Conservation (phyloP, 2,329 filamentous ascomycete species). For the Aspergillus nomiae region DNA sequence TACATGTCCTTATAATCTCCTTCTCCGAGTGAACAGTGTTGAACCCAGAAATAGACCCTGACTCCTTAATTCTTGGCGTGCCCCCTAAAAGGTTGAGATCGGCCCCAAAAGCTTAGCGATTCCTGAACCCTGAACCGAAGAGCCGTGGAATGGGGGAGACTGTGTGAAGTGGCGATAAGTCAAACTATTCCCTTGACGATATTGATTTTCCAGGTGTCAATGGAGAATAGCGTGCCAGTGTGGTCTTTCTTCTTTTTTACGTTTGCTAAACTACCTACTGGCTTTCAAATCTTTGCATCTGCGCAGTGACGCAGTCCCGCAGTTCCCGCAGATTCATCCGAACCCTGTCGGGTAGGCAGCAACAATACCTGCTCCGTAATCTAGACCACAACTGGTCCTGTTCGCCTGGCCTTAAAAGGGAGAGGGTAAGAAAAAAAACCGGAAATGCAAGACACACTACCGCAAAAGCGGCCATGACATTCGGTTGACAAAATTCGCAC, state of each 20-base stretch:
- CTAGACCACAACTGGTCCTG: neutral
- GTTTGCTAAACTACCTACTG: neutral
- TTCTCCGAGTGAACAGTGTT: neutral
- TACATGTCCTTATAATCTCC: neutral
- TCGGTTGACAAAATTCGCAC: slow-evolving; percentile 37
- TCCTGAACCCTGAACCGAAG: neutral
- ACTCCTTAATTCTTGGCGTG: neutral
- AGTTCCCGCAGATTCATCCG: neutral
- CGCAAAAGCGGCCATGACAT: slow-evolving; percentile 24
- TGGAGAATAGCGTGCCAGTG: neutral
- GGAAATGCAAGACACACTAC: slow-evolving; percentile 18
- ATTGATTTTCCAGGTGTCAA: neutral
- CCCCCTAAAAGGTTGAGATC: neutral
- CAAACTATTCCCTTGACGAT: neutral
- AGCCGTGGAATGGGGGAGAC: neutral
- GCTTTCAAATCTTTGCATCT: neutral
- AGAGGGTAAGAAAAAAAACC: neutral
- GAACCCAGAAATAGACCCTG: neutral
- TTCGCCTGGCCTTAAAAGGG: neutral
- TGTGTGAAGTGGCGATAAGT: neutral
- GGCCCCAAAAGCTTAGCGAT: neutral
- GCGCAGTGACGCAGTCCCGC: neutral
- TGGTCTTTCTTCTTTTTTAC: neutral
- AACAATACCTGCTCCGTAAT: neutral
- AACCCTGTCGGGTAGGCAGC: neutral